Percentiles rank a stretch among this genome's conserved stretches.
phyloP scores from a whole-genome alignment of 495 filamentous ascomycete genomes.

The Aspergillus incahuasiensis region DNA sequence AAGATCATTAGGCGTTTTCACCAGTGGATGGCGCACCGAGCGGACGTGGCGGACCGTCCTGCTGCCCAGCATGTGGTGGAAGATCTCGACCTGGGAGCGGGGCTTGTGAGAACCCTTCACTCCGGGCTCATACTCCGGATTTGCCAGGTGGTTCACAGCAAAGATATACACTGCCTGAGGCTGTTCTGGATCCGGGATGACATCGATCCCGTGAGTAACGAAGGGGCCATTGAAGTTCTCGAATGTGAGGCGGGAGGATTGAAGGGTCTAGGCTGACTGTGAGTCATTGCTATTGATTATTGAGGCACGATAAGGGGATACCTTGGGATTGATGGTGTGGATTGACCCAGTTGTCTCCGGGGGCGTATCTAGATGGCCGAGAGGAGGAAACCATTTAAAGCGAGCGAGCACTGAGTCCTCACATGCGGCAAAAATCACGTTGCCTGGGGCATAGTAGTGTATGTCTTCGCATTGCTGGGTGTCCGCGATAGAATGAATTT shows the following conservation, averaged over 20 bases:
- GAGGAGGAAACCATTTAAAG: slow-evolving; percentile 53
- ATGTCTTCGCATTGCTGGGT: slow-evolving; percentile 57
- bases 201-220: slow-evolving; percentile 57
- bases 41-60: slow-evolving; percentile 35
- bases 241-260: slow-evolving; percentile 42
- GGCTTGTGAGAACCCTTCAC: slow-evolving; percentile 25
- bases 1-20: slow-evolving; percentile 59
- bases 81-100: slow-evolving; percentile 54
- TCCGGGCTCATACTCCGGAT: slow-evolving; percentile 29
- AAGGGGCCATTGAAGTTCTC: slow-evolving; percentile 51
- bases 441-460: slow-evolving; percentile 48
- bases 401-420: slow-evolving; percentile 41
- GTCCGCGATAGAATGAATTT: slow-evolving; percentile 42
- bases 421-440: slow-evolving; percentile 54
- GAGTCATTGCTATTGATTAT: too few species aligned
- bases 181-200: slow-evolving; percentile 43
- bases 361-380: slow-evolving; percentile 37
- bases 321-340: slow-evolving; percentile 53
- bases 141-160: slow-evolving; percentile 55
- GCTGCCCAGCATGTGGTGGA: slow-evolving; percentile 46
- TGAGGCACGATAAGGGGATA: slow-evolving; percentile 10
- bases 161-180: slow-evolving; percentile 53
- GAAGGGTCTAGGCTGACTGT: slow-evolving; percentile 39
- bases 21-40: slow-evolving; percentile 40
- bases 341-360: slow-evolving; percentile 41